Base-by-base conservation (phyloP, 148 eudicot species). In the Chenopodium suecicum region DNA sequence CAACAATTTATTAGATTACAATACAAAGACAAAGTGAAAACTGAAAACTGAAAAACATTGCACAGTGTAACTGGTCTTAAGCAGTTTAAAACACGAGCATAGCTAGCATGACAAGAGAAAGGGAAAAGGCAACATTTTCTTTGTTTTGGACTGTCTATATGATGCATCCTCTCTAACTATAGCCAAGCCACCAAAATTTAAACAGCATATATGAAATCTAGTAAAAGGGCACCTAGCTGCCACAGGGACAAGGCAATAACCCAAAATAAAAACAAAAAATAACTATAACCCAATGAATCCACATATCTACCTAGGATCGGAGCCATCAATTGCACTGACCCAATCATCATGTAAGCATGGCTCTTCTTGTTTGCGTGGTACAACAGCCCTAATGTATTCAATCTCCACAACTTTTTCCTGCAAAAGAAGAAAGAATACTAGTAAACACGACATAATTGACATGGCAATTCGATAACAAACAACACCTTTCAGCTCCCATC, bases 311-410 rank as follows among this genome's bases (percentile, higher is more conserved):
- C 90, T 81, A 73, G 93, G 84, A 86, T 87, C 84, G 72, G 99
- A 94, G 63, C 95, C 92, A 84, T 95, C 98, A 72, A 95, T 89
- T 68, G 97, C 90, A 88, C 98, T 94, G 80, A 95, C 98, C 99
- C 99, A 95, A 62, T 95, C 99, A 89, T 91, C 97, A 78, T 95
- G 99, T 19, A 89, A 76, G 73, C 92, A 92, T 47, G 98, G 97
- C 19, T 90, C 93, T 70, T 92, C 94, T 86, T 95, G 91, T 84
- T 85, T 94, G 62, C 93, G 91, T 9, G 99, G 99, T 47, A 85
- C 90, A 80, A 92, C 91, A 50, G 98, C 98, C 85, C 88, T 92
- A 80, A 91, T 87, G 86, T 95, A 95, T 82, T 95, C 99, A 70
- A 95, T 95, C 79, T 95, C 99, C 82, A 95, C 79, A 64, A 87